phyloP scores from a whole-genome alignment of 148 eudicot species.

The Camellia lanceoleosa region DNA sequence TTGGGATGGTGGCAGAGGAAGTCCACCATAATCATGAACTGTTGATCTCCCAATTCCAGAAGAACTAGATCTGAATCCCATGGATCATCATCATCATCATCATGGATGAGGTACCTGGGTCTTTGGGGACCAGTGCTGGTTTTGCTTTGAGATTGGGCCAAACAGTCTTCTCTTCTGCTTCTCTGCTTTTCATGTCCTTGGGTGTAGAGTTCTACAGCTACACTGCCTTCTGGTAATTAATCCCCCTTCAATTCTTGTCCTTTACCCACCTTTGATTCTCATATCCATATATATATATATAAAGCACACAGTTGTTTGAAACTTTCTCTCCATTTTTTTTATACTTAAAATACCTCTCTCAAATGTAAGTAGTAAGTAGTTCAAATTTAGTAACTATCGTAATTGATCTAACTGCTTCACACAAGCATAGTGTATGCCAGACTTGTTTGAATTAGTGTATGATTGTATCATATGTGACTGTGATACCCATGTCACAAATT shows the following conservation, averaged over 20 bases:
- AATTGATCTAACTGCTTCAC: no score
- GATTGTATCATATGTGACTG: no score
- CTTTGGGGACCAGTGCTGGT: slow-evolving; percentile 48
- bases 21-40: neutral
- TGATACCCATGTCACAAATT: neutral
- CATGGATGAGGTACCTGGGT: slow-evolving; percentile 44
- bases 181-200: slow-evolving; percentile 52
- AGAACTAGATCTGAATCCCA: neutral
- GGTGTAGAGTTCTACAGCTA: slow-evolving; percentile 56
- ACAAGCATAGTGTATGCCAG: no score
- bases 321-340: no score
- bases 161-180: slow-evolving; percentile 41
- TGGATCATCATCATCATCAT: neutral
- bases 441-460: no score
- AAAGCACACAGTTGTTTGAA: no score
- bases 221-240: slow-evolving; percentile 53
- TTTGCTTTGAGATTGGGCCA: slow-evolving; percentile 55
- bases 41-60: slow-evolving; percentile 5
- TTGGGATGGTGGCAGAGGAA: neutral
- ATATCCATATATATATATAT: neutral
- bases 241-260: neutral
- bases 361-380: no score
- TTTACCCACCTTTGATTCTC: neutral
- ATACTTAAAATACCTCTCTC: no score
- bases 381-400: no score